Conservation (phyloP, 768 basidiomycete species). For the Suillus plorans region DNA sequence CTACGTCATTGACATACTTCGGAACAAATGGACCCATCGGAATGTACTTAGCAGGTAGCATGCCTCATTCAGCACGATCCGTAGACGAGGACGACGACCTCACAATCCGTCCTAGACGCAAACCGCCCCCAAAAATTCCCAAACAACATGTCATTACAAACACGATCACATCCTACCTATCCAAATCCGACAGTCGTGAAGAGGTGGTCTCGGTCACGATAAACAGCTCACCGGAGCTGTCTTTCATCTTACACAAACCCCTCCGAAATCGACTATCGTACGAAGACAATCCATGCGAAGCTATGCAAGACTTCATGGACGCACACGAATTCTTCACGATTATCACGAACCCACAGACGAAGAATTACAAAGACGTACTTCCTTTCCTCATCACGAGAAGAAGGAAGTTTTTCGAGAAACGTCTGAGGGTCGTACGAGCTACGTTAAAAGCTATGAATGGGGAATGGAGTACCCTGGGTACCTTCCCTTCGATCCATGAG, state of each 20-base stretch:
- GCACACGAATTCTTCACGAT: background rate
- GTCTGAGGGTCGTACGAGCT: background rate
- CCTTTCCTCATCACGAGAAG: slow-evolving; percentile 3
- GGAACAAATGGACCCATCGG: background rate
- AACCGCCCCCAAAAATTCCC: background rate
- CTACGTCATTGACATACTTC: background rate
- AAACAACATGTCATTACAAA: background rate
- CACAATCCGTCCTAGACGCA: background rate
- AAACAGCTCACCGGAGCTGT: background rate
- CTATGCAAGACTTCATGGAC: background rate
- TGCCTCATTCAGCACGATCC: background rate
- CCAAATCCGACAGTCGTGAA: background rate
- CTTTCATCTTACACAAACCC: background rate
- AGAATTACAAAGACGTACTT: slow-evolving; percentile 1
- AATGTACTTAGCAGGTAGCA: background rate
- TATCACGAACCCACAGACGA: background rate
- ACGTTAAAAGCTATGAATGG: background rate
- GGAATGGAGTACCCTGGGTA: background rate
- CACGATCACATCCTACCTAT: background rate
- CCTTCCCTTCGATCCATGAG: background rate
- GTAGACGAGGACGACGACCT: background rate
- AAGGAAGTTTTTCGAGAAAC: background rate
- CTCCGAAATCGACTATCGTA: background rate
- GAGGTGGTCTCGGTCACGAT: background rate
- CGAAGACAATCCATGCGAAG: background rate